Evolutionary conservation across 768 basidiomycete species (phyloP), one percentile per base, ranked within the genome.

Genomic region (Roridomyces roridus): DNA sequence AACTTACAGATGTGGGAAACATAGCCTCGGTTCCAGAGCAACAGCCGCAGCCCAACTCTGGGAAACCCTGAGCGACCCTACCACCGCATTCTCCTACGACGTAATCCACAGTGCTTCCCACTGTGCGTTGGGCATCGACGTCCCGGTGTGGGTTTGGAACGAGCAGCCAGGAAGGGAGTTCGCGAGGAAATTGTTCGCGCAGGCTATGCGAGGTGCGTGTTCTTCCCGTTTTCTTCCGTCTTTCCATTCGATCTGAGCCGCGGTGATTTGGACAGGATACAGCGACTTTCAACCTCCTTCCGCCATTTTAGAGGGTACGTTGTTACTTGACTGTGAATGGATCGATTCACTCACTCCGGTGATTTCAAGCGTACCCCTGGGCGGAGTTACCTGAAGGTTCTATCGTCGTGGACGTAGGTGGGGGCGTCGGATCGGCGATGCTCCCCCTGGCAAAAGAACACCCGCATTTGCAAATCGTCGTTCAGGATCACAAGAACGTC

Each of bases 401-500:
- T 21, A n/a, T 67, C 5, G 53, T 76, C 20, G 71, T 75, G n/a
- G 75, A 75, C 45, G 71, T 76, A 9, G 73, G 72, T 1, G 71
- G 70, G 1, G 73, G 71, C 0, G 51, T 73, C 18, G 74, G 73
- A 42, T 43, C 21, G 23, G 54, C 46, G 17, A 21, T 29, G 29
- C 26, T 48, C 26, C 14, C 20, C n/a, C 46, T 55, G 28, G 54
- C 45, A 10, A 26, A 42, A 42, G 34, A 43, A 23, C 10, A 44
- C 59, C 63, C 68, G 0, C 51, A 70, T 15, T 50, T 74, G 35
- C 66, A 61, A 26, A 54, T 68, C 51, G 39, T 73, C 15, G 46
- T 74, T 12, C 72, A 76, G 36, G 74, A 76, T 5, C 51, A 59
- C 9, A 29, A 63, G 43, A 66, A 68, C n/a, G 61, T 72, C 7